Conservation (phyloP, 2,329 filamentous ascomycete genomes). For the Hypoxylon sp. region DNA sequence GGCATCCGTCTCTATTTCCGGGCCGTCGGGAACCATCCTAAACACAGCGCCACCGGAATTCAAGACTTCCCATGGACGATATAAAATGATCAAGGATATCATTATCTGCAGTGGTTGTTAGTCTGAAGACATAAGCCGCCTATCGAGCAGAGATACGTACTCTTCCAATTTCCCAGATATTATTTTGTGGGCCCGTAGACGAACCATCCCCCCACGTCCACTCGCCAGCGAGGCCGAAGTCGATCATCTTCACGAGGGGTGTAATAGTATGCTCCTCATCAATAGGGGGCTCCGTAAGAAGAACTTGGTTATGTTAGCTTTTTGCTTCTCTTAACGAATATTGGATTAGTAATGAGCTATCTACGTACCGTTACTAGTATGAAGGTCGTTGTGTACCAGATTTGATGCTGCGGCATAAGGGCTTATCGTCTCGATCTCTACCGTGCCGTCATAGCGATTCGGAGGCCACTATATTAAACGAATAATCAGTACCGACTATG, state of each 20-base stretch:
- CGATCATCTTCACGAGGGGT: slow-evolving; percentile 14
- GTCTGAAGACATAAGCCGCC: background rate
- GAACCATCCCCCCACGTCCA: background rate
- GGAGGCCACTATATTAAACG: slow-evolving; percentile 5
- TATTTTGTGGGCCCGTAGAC: background rate
- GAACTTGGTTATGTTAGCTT: slow-evolving; percentile 17
- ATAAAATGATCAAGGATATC: background rate
- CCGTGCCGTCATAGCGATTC: background rate
- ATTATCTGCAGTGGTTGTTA: background rate
- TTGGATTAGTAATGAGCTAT: background rate
- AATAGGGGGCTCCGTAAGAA: background rate
- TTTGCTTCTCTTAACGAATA: background rate
- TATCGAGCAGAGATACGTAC: background rate
- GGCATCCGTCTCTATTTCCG: background rate
- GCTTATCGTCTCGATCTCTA: background rate
- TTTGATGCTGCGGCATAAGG: background rate
- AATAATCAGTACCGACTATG: background rate
- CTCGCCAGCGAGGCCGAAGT: slow-evolving; percentile 10
- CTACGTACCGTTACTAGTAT: slow-evolving; percentile 8
- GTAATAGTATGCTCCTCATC: slow-evolving; percentile 13
- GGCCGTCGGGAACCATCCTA: background rate
- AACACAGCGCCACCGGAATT: background rate
- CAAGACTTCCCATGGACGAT: background rate
- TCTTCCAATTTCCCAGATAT: background rate
- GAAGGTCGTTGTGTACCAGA: slow-evolving; percentile 17